A percentile compares a stretch with the other conserved stretches of the same genome.
phyloP scores from a whole-genome alignment of 2,329 filamentous ascomycete species.

The Botrytis medusae region DNA sequence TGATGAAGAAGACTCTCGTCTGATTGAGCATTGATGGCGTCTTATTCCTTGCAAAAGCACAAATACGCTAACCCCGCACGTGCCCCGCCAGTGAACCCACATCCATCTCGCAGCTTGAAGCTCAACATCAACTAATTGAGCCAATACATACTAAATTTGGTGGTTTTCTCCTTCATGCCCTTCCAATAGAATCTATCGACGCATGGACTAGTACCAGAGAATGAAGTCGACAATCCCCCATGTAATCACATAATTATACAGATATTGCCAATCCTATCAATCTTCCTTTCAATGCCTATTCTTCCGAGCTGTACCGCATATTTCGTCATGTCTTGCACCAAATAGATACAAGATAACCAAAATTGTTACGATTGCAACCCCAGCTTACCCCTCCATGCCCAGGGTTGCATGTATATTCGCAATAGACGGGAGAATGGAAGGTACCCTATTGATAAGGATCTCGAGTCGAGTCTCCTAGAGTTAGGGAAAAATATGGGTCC shows the following conservation, averaged over 20 bases:
- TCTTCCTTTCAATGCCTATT: not conserved
- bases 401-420: not conserved
- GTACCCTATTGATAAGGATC: not conserved
- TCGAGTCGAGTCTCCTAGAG: not conserved
- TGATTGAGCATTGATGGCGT: conserved; percentile 32
- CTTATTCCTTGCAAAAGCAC: conserved; percentile 23
- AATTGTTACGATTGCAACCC: not conserved
- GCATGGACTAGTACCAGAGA: not conserved
- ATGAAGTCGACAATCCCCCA: conserved; percentile 15
- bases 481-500: not conserved
- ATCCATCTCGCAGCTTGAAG: not conserved
- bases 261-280: conserved; percentile 1
- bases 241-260: conserved; percentile 15
- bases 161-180: not conserved
- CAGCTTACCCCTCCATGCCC: not conserved
- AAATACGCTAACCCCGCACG: conserved; percentile 9
- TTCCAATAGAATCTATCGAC: not conserved
- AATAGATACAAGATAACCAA: not conserved
- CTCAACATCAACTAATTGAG: not conserved
- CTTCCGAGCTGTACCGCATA: not conserved
- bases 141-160: not conserved
- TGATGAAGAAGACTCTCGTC: not conserved
- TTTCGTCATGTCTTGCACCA: not conserved
- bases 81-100: conserved; percentile 4
- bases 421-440: not conserved